Evolutionary conservation across 2,329 filamentous ascomycete genomes (phyloP), one percentile per base, ranked within the genome.

Genomic region (Mollisia scopiformis): DNA sequence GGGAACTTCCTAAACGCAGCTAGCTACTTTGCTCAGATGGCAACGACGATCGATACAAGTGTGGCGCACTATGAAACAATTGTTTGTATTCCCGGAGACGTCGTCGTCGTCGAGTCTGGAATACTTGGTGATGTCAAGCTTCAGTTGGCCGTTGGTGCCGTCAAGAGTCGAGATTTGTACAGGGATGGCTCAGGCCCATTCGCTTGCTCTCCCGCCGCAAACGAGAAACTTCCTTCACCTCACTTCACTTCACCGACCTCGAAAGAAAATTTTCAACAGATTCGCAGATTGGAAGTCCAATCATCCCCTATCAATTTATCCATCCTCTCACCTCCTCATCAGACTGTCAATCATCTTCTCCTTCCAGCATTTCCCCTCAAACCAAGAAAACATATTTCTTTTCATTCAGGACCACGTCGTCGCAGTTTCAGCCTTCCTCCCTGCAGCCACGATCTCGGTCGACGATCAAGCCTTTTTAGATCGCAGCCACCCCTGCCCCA

Each of bases 401-500:
- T 49, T 30, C 46, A 28, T 14, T 49, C 16, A n/a, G n/a, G n/a
- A n/a, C n/a, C n/a, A n/a, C n/a, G n/a, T n/a, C n/a, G n/a, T n/a
- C n/a, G n/a, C n/a, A n/a, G n/a, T n/a, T n/a, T 49, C 46, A 30
- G 46, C 46, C 46, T 16, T 14, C 49, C n/a, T 27, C 25, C 49
- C 23, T 47, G 1, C 35, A 21, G 35, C 57, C 49, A 49, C 57
- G 57, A 59, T 55, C 57, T 25, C 33, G 31, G 16, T 28, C 30
- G 39, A 55, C 3, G 23, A 41, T 59, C 57, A 59, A 59, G 57
- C 57, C 6, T 59, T 55, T 23, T 35, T 39, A 47, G 57, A 55
- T 59, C 57, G 55, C 57, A 55, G 50, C 50, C 46, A 57, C 55
- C 37, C 43, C 37, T 57, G 55, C 41, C n/a, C n/a, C n/a, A 47